phyloP scores from a whole-genome alignment of 169 alveolate species.

The Blepharisma undulans region DNA sequence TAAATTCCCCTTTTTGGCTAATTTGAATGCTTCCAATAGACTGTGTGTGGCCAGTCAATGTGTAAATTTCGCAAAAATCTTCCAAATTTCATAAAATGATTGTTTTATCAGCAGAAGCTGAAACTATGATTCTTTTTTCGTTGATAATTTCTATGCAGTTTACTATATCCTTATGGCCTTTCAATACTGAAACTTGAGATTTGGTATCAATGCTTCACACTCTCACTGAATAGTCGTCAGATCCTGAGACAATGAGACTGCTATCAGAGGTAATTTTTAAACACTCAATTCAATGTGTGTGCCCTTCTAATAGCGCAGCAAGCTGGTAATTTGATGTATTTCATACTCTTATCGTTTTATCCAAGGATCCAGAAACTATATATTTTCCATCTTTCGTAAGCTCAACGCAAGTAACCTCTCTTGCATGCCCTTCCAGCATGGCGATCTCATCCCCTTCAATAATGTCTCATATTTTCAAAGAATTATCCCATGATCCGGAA shows the following conservation, averaged over 20 bases:
- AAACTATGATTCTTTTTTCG: neutral
- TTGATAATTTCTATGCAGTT: neutral
- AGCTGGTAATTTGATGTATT: neutral
- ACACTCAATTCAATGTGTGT: neutral
- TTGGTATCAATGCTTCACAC: conserved; percentile 1
- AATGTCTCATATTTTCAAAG: conserved; percentile 12
- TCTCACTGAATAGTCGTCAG: conserved; percentile 20
- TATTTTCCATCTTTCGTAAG: neutral
- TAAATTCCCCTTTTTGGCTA: neutral
- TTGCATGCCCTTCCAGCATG: conserved; percentile 20
- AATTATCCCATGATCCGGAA: conserved; percentile 7
- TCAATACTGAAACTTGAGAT: neutral
- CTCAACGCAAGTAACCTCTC: neutral
- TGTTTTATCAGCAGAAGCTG: conserved; percentile 11
- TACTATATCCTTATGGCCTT: neutral
- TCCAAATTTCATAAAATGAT: neutral
- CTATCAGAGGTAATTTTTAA: neutral
- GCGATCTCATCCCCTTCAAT: neutral
- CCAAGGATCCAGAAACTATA: conserved; percentile 16
- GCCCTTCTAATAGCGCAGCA: conserved; percentile 16
- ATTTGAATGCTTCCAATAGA: neutral
- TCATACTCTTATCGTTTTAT: conserved; percentile 17
- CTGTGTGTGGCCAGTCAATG: conserved; percentile 10
- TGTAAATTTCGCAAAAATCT: neutral
- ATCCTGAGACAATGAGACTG: conserved; percentile 6